Percentiles rank a stretch among this genome's conserved stretches.
Evolutionary conservation across 164 flowering plant species (phyloP).

Genomic region (Stephania yunnanensis): DNA sequence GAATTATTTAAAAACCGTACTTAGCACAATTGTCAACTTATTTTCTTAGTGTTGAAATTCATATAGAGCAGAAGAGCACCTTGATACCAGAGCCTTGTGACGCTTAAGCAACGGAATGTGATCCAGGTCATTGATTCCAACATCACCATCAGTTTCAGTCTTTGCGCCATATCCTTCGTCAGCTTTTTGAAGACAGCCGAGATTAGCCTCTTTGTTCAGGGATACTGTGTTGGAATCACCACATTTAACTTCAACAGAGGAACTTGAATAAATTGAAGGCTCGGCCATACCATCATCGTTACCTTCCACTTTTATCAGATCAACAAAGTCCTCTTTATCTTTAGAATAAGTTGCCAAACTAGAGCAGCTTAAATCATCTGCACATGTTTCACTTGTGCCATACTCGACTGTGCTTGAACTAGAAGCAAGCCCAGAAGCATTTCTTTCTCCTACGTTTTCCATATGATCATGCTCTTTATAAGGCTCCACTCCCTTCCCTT

Average conservation of each 20-base stretch:
- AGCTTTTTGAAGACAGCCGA: constrained; percentile 12
- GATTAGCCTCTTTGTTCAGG: constrained; percentile 7
- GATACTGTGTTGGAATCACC: constrained; percentile 12
- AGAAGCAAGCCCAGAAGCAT: constrained; percentile 11
- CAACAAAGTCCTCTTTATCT: constrained; percentile 9
- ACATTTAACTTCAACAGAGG: constrained; percentile 22
- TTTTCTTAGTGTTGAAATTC: constrained; percentile 11
- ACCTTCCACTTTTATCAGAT: constrained; percentile 13
- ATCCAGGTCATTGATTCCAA: constrained; percentile 35
- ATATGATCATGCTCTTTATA: background rate
- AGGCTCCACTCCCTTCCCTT: constrained; percentile 3
- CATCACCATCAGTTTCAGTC: constrained; percentile 17
- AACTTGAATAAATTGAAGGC: background rate
- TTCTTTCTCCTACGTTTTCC: background rate
- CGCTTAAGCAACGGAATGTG: constrained; percentile 38
- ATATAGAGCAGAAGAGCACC: constrained; percentile 23
- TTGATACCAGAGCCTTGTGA: constrained; percentile 31
- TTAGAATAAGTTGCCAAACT: background rate
- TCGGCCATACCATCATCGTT: constrained; percentile 6
- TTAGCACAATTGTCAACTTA: background rate
- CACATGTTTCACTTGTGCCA: background rate
- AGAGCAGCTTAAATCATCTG: background rate
- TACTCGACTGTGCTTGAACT: background rate
- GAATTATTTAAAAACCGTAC: background rate
- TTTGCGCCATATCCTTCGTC: background rate